Evolutionary conservation across 257 asterid genomes (phyloP), one percentile per base, ranked within the genome.

Genomic region (Solanum lignicaule): DNA sequence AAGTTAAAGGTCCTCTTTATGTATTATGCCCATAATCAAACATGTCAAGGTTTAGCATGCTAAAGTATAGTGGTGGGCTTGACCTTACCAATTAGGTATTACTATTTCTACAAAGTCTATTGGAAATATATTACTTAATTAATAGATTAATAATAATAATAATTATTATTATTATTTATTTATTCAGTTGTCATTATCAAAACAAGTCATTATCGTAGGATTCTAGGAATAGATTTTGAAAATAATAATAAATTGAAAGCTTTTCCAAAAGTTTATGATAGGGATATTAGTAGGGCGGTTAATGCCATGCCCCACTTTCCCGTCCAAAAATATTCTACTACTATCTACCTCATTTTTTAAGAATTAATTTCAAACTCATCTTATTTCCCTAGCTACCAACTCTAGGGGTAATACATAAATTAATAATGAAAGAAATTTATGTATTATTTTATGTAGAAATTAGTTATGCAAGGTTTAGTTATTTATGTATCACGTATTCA

Each of bases 161-260:
- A 0, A 6, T 14, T 4, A 25, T 14, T 5, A 9, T 48, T 5
- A 46, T 15, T 46, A 20, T 33, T 18, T 31, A 73, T 3, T 41
- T 10, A 76, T 4, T 41, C 7, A 29, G 66, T 43, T 69, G 87
- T 88, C 85, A 36, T 33, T 23, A 83, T 66, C 87, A 69, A 35
- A 46, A 83, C 39, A 83, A 33, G 89, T 87, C 89, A 48, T 87
- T 35, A 58, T 87, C 84, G 66, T 16, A 12, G 65, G 48, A 41
- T 60, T 36, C 81, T 29, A 39, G 65, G 65, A 43, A 43, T 79
- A 43, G 25, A 9, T 46, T 29, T 18, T 3, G 41, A 52, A 52
- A 43, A 43, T 43, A 15, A 72, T 31, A 32, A 72, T 7, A 21
- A 25, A 25, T 78, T 81, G 68, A 81, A 81, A 81, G 85, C 68